Evolutionary conservation across 2,329 filamentous ascomycete genomes (phyloP), one percentile per base, ranked within the genome.

Genomic region (Aotearoamyces nothofagi): DNA sequence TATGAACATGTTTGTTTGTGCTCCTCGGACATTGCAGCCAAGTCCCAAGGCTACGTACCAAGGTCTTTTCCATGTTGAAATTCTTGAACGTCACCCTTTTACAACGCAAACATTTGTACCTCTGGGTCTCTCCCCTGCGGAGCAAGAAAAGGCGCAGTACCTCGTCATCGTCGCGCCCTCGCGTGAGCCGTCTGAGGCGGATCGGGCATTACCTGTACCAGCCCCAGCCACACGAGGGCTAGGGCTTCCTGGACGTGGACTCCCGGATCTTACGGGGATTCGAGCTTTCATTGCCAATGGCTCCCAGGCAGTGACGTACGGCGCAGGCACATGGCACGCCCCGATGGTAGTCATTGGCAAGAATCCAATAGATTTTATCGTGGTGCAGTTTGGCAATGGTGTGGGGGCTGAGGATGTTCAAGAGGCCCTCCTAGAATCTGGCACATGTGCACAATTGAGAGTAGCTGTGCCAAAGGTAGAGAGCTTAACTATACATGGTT

Each of bases 61-160:
- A 22, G 39, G 43, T 2, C 35, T 66, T 4, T 80, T 93, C 48
- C 60, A 67, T 25, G 65, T 94, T 30, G 55, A 56, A 12, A 69
- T 93, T 33, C 68, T 96, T 16, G 90, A 98, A 53, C 66, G 90
- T 22, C 90, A 98, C 53, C 87, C 90, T 0, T 96, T 75, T 54
- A 96, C 90, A 2, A 81, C 81, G 2, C 90, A 98, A 57, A 93
- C 84, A 0, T 96, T 98, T 53, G 66, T 81, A 24, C 90, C 90
- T 0, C 58, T 94, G 28, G 68, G 69, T 19, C 43, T 74, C 15
- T 58, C 54, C 2, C 42, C 55, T 8, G 55, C 56, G n/a, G 46
- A 49, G 26, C 41, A 52, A 8, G 44, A 49, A 4, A 55, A 62
- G 30, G 59, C 60, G 8, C 55, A 60, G 13, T 94, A 87, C 51